These are phyloP conservation scores for Beta macrorhiza DNA, from an alignment of 179 eudicot species.

Conservation along the genomic window DNA sequence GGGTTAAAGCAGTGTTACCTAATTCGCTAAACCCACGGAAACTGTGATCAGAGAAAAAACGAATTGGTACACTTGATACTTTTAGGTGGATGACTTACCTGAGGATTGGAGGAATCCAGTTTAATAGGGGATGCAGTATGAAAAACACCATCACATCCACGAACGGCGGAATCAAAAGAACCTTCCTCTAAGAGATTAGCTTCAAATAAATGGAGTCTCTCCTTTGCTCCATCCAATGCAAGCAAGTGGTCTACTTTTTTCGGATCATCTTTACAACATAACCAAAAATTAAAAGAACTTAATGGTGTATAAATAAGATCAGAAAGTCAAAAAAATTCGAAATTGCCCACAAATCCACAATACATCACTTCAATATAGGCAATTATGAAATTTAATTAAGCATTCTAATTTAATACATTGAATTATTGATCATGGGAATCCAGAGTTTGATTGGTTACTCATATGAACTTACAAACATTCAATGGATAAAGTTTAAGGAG, in stretches of 20 bases:
- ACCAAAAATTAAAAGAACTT: not conserved
- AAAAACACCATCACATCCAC: slow-evolving; percentile 51
- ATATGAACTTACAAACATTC: no score
- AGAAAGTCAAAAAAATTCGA: not conserved
- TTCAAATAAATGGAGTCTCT: slow-evolving; percentile 44
- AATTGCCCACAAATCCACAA: not conserved
- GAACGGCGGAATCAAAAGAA: slow-evolving; percentile 44
- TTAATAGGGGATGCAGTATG: slow-evolving; percentile 50
- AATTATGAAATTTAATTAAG: not conserved
- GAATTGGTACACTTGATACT: no score
- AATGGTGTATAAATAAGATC: no score
- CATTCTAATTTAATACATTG: no score
- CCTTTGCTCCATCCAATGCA: slow-evolving; percentile 46
- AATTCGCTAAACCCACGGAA: no score
- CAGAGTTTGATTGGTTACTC: no score
- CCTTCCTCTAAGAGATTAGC: slow-evolving; percentile 45
- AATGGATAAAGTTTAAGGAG: no score
- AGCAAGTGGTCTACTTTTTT: slow-evolving; percentile 41
- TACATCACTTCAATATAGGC: not conserved
- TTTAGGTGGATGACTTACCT: slow-evolving; percentile 25
- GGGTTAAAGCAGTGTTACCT: no score
- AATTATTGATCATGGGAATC: no score
- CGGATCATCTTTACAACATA: slow-evolving; percentile 34
- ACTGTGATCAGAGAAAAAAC: no score
- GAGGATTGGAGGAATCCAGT: slow-evolving; percentile 31